phyloP scores from a whole-genome alignment of 2,329 filamentous ascomycete genomes.

The Xylaria digitata region DNA sequence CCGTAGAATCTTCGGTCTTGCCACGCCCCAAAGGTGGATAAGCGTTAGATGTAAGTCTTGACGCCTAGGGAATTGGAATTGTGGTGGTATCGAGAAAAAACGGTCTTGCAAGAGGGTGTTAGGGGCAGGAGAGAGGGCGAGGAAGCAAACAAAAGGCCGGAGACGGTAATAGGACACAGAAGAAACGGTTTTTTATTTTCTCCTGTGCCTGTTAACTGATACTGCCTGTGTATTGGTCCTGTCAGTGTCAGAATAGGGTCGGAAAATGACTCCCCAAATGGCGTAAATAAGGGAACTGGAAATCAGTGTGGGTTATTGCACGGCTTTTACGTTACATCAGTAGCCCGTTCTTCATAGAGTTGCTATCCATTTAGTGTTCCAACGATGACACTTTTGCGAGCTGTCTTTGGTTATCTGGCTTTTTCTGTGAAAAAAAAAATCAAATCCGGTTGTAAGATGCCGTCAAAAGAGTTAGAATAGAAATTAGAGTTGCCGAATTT shows the following conservation, averaged over 20 bases:
- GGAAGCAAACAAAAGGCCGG: constrained; percentile 20
- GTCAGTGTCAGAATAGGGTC: constrained; percentile 37
- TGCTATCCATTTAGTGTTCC: constrained; percentile 36
- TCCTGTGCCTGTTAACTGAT: constrained; percentile 13
- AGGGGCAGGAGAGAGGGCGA: constrained; percentile 18
- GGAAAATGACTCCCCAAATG: constrained; percentile 37
- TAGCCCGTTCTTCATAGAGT: constrained; percentile 48
- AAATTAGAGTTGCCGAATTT: background rate
- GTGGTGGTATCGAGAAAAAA: constrained; percentile 31
- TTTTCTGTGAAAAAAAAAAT: background rate
- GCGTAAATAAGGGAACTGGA: constrained; percentile 45
- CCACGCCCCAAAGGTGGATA: constrained; percentile 23
- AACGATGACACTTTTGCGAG: constrained; percentile 28
- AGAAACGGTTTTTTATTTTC: constrained; percentile 6
- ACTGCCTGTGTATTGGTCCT: constrained; percentile 41
- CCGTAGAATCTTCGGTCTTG: constrained; percentile 32
- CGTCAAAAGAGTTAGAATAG: constrained; percentile 2
- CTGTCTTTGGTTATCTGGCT: constrained; percentile 16
- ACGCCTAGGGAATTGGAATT: constrained; percentile 32
- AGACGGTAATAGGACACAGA: constrained; percentile 20
- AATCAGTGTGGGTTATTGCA: constrained; percentile 42
- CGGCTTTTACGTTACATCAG: constrained; percentile 41
- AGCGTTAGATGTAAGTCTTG: constrained; percentile 22
- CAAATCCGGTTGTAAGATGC: constrained; percentile 1
- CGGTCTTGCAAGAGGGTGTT: constrained; percentile 26